Percentiles rank a stretch among this genome's conserved stretches.
phyloP scores from a whole-genome alignment of 2,329 filamentous ascomycete genomes.

The Fusarium haematococcum region DNA sequence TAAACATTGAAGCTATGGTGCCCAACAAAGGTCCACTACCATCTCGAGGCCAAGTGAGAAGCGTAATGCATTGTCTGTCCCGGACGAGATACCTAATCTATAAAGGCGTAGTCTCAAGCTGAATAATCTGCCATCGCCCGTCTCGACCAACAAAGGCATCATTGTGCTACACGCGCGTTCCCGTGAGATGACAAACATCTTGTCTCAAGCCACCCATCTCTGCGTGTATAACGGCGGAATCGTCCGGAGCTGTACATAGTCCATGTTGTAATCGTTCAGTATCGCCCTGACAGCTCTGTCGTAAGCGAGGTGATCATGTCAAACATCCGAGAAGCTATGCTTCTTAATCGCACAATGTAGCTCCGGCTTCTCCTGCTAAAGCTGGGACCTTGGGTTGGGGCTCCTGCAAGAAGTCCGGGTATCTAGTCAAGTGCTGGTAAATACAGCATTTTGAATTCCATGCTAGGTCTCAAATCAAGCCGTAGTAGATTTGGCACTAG shows the following conservation, averaged over 20 bases:
- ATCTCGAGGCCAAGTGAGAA: background rate
- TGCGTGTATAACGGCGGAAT: constrained; percentile 31
- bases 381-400: too few relatives aligned
- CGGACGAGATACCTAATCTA: background rate
- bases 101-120: background rate
- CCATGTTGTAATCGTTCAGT: constrained; percentile 33
- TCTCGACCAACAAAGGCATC: constrained; percentile 1
- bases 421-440: background rate
- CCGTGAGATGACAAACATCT: constrained; percentile 39
- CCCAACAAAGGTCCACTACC: background rate
- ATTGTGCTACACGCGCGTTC: constrained; percentile 28
- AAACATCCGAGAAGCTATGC: background rate
- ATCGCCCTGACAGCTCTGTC: constrained; percentile 32
- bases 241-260: constrained; percentile 24
- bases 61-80: background rate
- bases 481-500: constrained; percentile 16
- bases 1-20: background rate
- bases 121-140: background rate
- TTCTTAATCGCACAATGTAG: too few relatives aligned
- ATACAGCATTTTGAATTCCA: background rate
- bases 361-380: too few relatives aligned
- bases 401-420: background rate
- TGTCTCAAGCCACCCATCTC: constrained; percentile 32
- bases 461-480: background rate
- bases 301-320: constrained; percentile 10